Evolutionary conservation across 1,284 basidiomycete species (phyloP).

Genomic region (Naganishia sp.): DNA sequence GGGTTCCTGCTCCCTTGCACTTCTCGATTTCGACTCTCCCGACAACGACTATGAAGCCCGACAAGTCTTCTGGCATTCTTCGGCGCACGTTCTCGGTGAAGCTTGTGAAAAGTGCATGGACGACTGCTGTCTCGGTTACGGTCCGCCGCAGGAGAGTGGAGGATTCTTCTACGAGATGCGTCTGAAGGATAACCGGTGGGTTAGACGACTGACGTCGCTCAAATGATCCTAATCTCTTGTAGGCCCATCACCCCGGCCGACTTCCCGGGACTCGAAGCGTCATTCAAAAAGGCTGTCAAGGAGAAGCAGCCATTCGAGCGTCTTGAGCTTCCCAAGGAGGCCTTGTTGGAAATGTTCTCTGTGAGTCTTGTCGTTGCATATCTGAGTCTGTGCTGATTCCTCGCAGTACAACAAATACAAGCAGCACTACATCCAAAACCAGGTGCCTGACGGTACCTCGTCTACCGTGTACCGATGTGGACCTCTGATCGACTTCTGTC

Average conservation of each 20-base stretch:
- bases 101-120: conserved; percentile 89
- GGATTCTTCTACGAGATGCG: conserved; percentile 99
- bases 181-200: conserved; percentile 46
- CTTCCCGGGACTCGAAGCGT: conserved; percentile 85
- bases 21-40: conserved; percentile 92
- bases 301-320: conserved; percentile 98
- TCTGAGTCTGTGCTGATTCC: neutral
- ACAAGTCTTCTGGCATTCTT: conserved; percentile 99
- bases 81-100: conserved; percentile 98
- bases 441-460: conserved; percentile 93
- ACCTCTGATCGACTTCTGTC: conserved; percentile 96
- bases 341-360: conserved; percentile 92
- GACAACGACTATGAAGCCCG: conserved; percentile 76
- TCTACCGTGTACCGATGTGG: conserved; percentile 99
- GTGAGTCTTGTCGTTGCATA: conserved; percentile 58
- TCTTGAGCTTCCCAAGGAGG: conserved; percentile 88
- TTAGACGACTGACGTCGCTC: conserved; percentile 3
- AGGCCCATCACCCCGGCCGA: conserved; percentile 77
- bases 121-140: conserved; percentile 95
- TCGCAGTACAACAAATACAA: conserved; percentile 98
- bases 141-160: conserved; percentile 89
- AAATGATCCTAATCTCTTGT: neutral
- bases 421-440: conserved; percentile 89
- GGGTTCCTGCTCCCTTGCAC: conserved; percentile 72
- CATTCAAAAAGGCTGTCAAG: conserved; percentile 85